Evolutionary conservation across 2,329 filamentous ascomycete species (phyloP).

Genomic region (Alternaria viburni): DNA sequence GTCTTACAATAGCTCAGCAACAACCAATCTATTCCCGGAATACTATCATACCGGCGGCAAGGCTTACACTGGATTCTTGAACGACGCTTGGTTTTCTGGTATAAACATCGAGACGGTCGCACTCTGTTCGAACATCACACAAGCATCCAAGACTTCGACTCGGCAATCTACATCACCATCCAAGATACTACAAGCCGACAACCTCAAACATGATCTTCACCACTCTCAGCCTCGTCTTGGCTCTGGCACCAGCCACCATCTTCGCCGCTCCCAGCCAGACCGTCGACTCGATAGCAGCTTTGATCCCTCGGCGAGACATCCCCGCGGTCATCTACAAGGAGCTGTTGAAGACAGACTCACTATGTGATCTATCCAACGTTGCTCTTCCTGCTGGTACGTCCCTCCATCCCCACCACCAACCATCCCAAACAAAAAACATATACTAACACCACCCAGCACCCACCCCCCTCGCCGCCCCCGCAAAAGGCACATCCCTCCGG

Average conservation of each 20-base stretch:
- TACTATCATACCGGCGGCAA: background rate
- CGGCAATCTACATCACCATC: background rate
- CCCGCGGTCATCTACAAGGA: constrained; percentile 25
- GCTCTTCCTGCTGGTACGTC: constrained; percentile 42
- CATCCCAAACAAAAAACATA: background rate
- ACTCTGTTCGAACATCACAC: background rate
- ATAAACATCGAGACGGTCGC: background rate
- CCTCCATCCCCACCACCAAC: background rate
- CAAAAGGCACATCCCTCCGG: constrained; percentile 67
- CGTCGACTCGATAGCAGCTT: constrained; percentile 25
- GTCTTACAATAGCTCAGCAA: constrained; percentile 1
- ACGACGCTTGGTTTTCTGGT: background rate
- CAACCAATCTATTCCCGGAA: background rate
- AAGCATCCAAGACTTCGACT: constrained; percentile 14
- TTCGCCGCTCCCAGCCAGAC: constrained; percentile 42
- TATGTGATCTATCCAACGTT: constrained; percentile 38
- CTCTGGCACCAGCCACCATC: constrained; percentile 41
- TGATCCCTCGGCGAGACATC: constrained; percentile 25
- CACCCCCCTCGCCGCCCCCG: constrained; percentile 65
- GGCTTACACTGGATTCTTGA: background rate
- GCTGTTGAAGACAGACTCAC: constrained; percentile 28
- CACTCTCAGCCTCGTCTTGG: constrained; percentile 39
- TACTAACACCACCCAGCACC: constrained; percentile 53
- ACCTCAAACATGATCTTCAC: constrained; percentile 43
- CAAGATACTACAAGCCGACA: background rate